phyloP scores from a whole-genome alignment of 2,329 filamentous ascomycete genomes.

The Alternaria sp. region DNA sequence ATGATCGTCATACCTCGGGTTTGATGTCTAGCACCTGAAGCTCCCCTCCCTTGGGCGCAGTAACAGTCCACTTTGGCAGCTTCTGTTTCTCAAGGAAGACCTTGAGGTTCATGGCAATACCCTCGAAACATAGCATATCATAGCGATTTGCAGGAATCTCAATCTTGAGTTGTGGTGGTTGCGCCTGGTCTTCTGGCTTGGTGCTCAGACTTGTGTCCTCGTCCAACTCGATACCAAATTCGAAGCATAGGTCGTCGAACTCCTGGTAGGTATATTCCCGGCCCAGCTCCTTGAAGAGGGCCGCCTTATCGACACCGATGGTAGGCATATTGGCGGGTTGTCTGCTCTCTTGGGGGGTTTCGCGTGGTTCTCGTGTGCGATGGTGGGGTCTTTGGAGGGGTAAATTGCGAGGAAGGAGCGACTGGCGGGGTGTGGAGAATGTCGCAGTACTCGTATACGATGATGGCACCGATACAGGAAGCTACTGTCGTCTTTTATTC shows the following conservation, averaged over 20 bases:
- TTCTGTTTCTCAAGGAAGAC: constrained; percentile 82
- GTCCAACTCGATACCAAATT: constrained; percentile 97
- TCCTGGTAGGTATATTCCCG: constrained; percentile 90
- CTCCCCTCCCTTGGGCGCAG: constrained; percentile 73
- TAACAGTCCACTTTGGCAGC: constrained; percentile 80
- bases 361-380: constrained; percentile 15
- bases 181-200: constrained; percentile 61
- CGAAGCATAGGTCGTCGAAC: constrained; percentile 97
- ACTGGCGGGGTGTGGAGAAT: background rate
- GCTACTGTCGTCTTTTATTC: background rate
- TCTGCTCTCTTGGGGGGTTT: constrained; percentile 1
- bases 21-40: constrained; percentile 81
- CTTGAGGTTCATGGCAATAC: constrained; percentile 93
- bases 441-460: background rate
- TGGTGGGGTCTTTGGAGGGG: constrained; percentile 43
- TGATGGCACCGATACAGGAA: background rate
- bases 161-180: constrained; percentile 93
- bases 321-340: constrained; percentile 77
- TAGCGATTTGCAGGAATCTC: constrained; percentile 95
- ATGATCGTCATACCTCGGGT: constrained; percentile 59
- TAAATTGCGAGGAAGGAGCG: constrained; percentile 25
- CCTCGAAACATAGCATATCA: constrained; percentile 97
- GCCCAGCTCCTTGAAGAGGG: constrained; percentile 90
- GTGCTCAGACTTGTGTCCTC: constrained; percentile 66
- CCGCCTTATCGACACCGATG: constrained; percentile 94